A percentile compares a stretch with the other conserved stretches of the same genome.
Conservation (phyloP, 2,329 filamentous ascomycete genomes). For the Fusarium verrucosum region DNA sequence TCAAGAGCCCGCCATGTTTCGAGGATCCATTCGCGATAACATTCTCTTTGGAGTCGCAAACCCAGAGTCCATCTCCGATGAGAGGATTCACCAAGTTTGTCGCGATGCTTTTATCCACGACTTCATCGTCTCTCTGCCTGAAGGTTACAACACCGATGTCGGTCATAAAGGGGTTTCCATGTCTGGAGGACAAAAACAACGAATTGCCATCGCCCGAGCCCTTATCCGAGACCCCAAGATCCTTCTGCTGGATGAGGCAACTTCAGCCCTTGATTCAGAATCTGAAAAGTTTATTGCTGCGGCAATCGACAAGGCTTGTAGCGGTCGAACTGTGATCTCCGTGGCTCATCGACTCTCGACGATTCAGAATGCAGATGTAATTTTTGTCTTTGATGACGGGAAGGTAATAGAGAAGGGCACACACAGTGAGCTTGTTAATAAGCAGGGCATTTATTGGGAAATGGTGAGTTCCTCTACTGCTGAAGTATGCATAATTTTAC, state of each 20-base stretch:
- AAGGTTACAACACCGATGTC: constrained; percentile 73
- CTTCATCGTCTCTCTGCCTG: constrained; percentile 73
- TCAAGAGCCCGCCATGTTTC: constrained; percentile 78
- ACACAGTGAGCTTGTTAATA: constrained; percentile 44
- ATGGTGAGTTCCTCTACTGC: constrained; percentile 23
- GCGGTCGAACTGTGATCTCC: constrained; percentile 72
- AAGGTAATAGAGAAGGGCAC: constrained; percentile 54
- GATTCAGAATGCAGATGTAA: constrained; percentile 54
- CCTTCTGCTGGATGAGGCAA: constrained; percentile 77
- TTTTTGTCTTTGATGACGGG: constrained; percentile 56
- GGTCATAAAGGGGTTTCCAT: constrained; percentile 73
- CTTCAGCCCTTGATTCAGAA: constrained; percentile 69
- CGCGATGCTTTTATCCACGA: constrained; percentile 74
- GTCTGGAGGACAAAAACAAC: constrained; percentile 76
- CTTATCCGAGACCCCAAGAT: constrained; percentile 70
- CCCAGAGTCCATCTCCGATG: constrained; percentile 60
- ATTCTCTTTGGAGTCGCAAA: constrained; percentile 69
- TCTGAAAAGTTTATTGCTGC: constrained; percentile 68
- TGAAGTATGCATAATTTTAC: not conserved
- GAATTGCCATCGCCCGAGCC: constrained; percentile 74
- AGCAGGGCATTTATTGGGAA: constrained; percentile 34
- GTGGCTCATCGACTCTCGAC: constrained; percentile 67
- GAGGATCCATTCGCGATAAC: constrained; percentile 76
- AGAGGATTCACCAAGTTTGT: constrained; percentile 63
- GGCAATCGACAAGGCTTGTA: constrained; percentile 71